phyloP scores from a whole-genome alignment of 2,329 filamentous ascomycete genomes.

The Fusarium lateritium region DNA sequence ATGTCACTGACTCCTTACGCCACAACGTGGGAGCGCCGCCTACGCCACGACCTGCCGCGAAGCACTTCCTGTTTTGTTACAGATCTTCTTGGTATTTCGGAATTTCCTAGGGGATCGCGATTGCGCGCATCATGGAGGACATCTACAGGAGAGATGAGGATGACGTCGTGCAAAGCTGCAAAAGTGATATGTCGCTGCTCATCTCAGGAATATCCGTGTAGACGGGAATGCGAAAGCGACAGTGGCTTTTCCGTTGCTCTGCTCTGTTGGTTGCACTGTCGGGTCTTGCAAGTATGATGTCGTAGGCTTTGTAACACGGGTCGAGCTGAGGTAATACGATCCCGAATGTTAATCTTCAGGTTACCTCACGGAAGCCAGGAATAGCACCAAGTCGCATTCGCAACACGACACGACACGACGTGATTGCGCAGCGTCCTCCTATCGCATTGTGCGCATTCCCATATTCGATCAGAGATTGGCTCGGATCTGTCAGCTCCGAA shows the following conservation, averaged over 20 bases:
- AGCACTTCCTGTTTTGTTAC: slow-evolving; percentile 27
- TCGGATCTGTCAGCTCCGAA: slow-evolving; percentile 26
- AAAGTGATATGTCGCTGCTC: slow-evolving; percentile 12
- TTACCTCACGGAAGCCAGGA: slow-evolving; percentile 24
- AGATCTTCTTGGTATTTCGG: slow-evolving; percentile 9
- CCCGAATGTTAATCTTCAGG: background rate
- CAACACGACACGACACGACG: slow-evolving; percentile 22
- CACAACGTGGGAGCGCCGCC: slow-evolving; percentile 31
- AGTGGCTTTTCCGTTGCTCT: slow-evolving; percentile 18
- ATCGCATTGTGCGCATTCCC: slow-evolving; percentile 10
- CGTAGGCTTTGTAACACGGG: slow-evolving; percentile 12
- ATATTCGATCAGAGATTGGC: slow-evolving; percentile 28
- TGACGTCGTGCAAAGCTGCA: slow-evolving; percentile 23
- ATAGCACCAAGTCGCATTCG: slow-evolving; percentile 36
- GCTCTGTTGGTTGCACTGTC: slow-evolving; percentile 17
- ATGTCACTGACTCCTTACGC: slow-evolving; percentile 30
- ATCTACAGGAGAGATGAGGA: background rate
- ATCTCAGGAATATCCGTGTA: slow-evolving; percentile 9
- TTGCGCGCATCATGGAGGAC: background rate
- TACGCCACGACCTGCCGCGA: slow-evolving; percentile 28
- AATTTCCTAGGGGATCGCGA: slow-evolving; percentile 18
- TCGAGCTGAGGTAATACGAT: slow-evolving; percentile 15
- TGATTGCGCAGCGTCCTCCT: slow-evolving; percentile 19
- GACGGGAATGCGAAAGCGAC: slow-evolving; percentile 25
- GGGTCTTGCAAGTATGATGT: slow-evolving; percentile 11